These are phyloP conservation scores for Cydonia oblonga DNA, from an alignment of 331 rosid genomes.

Conservation along the genomic window DNA sequence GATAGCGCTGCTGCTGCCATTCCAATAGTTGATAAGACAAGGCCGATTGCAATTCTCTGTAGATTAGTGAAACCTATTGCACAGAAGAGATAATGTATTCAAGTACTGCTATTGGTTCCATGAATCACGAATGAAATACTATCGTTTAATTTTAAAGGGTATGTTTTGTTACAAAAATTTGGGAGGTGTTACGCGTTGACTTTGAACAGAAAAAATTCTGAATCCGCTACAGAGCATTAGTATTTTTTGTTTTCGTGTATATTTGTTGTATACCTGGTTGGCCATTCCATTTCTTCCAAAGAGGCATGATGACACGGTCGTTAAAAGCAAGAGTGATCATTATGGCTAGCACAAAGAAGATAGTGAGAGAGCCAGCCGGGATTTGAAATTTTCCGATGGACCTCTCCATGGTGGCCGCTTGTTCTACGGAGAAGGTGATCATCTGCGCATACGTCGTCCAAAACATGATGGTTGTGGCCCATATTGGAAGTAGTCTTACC, in stretches of 20 bases:
- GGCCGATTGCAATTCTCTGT: conserved; percentile 78
- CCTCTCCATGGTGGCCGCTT: conserved; percentile 85
- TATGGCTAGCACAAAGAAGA: conserved; percentile 69
- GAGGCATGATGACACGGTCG: conserved; percentile 72
- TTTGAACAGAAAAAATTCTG: no score
- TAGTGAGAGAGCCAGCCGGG: conserved; percentile 86
- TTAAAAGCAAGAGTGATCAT: conserved; percentile 51
- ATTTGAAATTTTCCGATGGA: conserved; percentile 50
- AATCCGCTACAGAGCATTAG: background rate
- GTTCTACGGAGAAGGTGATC: conserved; percentile 89
- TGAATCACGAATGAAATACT: no score
- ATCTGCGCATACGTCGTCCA: conserved; percentile 88
- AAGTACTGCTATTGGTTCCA: no score
- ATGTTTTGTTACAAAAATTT: no score
- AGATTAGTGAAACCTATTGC: conserved; percentile 65
- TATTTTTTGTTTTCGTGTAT: background rate
- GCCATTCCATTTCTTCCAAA: conserved; percentile 61
- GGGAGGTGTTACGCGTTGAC: no score
- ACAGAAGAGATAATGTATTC: background rate
- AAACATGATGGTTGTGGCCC: conserved; percentile 86
- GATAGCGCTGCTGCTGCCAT: conserved; percentile 61
- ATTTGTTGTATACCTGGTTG: conserved; percentile 44
- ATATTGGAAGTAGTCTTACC: conserved; percentile 60
- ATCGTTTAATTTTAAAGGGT: no score
- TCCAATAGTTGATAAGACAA: conserved; percentile 47